Evolutionary conservation across 257 asterid species (phyloP).

Genomic region (Solanum habrochaites): DNA sequence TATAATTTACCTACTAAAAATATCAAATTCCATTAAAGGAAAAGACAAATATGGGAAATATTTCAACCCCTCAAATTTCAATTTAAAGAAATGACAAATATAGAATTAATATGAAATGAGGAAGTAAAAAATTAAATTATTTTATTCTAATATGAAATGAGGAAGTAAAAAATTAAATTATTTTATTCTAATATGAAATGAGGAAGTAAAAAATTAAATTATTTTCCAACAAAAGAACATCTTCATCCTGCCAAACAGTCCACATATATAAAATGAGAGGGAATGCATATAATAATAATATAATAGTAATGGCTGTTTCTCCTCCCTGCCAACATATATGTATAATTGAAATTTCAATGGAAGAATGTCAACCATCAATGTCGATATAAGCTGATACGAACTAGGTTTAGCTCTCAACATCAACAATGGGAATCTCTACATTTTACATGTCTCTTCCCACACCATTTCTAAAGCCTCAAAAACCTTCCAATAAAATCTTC

Average conservation of each 20-base stretch:
- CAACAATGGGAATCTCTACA: conserved; percentile 37
- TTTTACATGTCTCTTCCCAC: conserved; percentile 33
- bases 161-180: neutral
- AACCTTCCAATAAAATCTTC: conserved; percentile 1
- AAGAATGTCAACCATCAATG: neutral
- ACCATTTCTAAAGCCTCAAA: conserved; percentile 19
- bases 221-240: neutral
- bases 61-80: neutral
- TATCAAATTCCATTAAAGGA: neutral
- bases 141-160: too few species aligned
- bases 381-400: neutral
- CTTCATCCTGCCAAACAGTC: neutral
- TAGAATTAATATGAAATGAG: too few species aligned
- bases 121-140: neutral
- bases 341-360: neutral
- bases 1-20: neutral
- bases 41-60: too few species aligned
- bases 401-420: neutral
- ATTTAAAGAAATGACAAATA: too few species aligned
- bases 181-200: too few species aligned
- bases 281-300: neutral
- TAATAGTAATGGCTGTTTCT: neutral
- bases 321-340: neutral
- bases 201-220: neutral
- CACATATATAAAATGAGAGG: neutral